Conservation (phyloP, 495 filamentous ascomycete genomes). For the Daldinia loculata region DNA sequence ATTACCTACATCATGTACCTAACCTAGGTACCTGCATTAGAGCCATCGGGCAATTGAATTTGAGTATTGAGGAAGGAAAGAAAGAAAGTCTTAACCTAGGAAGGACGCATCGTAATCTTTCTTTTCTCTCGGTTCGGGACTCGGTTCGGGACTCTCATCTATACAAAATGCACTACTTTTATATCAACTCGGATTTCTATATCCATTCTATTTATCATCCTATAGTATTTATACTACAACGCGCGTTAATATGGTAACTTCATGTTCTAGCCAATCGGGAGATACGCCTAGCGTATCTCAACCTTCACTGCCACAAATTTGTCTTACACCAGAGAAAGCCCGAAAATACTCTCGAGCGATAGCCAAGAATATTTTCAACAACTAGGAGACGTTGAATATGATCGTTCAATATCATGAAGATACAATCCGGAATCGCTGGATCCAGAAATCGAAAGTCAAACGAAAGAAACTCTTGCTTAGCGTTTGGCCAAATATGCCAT, state of each 20-base stretch:
- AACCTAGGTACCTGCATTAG: slow-evolving; percentile 36
- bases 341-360: neutral
- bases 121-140: too few relatives aligned
- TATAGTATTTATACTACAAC: too few relatives aligned
- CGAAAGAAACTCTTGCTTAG: slow-evolving; percentile 21
- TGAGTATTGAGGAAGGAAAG: neutral
- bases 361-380: slow-evolving; percentile 7
- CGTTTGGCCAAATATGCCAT: slow-evolving; percentile 18
- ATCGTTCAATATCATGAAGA: slow-evolving; percentile 8
- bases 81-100: neutral
- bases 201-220: too few relatives aligned
- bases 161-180: too few relatives aligned
- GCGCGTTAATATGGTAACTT: too few relatives aligned
- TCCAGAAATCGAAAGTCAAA: slow-evolving; percentile 14
- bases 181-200: too few relatives aligned
- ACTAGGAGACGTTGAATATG: slow-evolving; percentile 11
- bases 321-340: neutral
- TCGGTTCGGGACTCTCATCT: too few relatives aligned
- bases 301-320: neutral
- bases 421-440: slow-evolving; percentile 27
- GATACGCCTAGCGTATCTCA: too few relatives aligned
- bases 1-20: too few relatives aligned
- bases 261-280: too few relatives aligned
- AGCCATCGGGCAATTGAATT: neutral
- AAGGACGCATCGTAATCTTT: neutral